phyloP scores from a whole-genome alignment of 2,329 filamentous ascomycete genomes.

The Aspergillus sp. region DNA sequence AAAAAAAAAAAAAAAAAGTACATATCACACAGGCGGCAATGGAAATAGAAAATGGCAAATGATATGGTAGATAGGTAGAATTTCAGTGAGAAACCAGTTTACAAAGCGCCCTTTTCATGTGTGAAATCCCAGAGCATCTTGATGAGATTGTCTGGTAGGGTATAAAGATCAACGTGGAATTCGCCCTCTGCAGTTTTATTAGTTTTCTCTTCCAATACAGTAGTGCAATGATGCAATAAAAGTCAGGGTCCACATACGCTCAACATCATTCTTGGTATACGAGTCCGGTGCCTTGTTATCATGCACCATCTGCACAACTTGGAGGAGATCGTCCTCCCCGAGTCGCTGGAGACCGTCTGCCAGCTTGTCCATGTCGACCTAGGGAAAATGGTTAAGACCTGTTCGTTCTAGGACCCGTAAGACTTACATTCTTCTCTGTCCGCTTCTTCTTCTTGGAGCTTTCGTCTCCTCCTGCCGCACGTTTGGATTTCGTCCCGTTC shows the following conservation, averaged over 20 bases:
- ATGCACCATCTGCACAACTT: slow-evolving; percentile 96
- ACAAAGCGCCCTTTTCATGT: slow-evolving; percentile 39
- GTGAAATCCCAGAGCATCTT: slow-evolving; percentile 95
- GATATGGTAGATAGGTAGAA: no score
- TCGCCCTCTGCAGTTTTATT: slow-evolving; percentile 66
- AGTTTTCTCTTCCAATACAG: slow-evolving; percentile 13
- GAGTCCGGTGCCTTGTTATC: slow-evolving; percentile 93
- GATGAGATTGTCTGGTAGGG: slow-evolving; percentile 82
- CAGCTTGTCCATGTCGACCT: slow-evolving; percentile 91
- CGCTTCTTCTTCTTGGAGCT: slow-evolving; percentile 74
- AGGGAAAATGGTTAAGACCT: not conserved
- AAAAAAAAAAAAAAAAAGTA: no score
- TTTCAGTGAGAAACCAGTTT: slow-evolving; percentile 2
- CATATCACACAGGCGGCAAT: no score
- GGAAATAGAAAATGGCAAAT: no score
- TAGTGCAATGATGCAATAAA: slow-evolving; percentile 1
- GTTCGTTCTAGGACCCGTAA: slow-evolving; percentile 1
- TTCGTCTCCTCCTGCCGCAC: slow-evolving; percentile 50
- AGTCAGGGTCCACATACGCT: slow-evolving; percentile 58
- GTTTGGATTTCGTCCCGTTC: slow-evolving; percentile 61
- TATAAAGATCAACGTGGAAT: slow-evolving; percentile 97
- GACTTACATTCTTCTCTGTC: slow-evolving; percentile 53
- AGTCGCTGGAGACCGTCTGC: slow-evolving; percentile 87
- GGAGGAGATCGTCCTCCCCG: slow-evolving; percentile 84
- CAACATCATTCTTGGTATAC: slow-evolving; percentile 95